Evolutionary conservation across 768 basidiomycete genomes (phyloP), one percentile per base, ranked within the genome.

Genomic region (Mycena crocata): DNA sequence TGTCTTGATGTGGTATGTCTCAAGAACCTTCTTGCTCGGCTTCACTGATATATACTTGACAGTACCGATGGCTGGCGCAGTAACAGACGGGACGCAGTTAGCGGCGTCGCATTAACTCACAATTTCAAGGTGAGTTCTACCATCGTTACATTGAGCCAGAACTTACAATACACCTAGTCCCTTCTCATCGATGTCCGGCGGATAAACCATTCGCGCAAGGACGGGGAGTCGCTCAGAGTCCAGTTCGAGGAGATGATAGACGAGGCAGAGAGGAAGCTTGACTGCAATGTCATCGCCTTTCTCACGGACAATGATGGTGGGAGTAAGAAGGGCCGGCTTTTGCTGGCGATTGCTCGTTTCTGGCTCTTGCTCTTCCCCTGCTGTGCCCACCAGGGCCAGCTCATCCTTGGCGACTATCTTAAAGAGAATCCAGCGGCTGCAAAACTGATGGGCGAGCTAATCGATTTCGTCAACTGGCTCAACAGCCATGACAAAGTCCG

Each of bases 281-380:
- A 30, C 3, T 69, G 68, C 50, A 30, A 10, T 19, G 30, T 49
- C 1, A 50, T 62, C n/a, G 61, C 62, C 24, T 55, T 69, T 8
- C 48, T 48, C 4, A 68, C 62, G 3, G 67, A 68, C 31, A 57
- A 58, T 0, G 60, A 69, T 48, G 61, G 64, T 14, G 68, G 67
- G 0, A 69, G 67, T 24, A 69, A 69, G 52, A 68, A 68, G 32
- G 62, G 67, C 5, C 42, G 67, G 2, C 14, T 44, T 21, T 6
- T 46, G 23, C 17, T 37, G 17, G 35, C 35, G 17, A 37, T 37
- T 37, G n/a, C n/a, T n/a, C n/a, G n/a, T n/a, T n/a, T n/a, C n/a
- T n/a, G n/a, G n/a, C n/a, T n/a, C n/a, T n/a, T n/a, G n/a, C n/a
- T n/a, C n/a, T n/a, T n/a, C n/a, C n/a, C n/a, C n/a, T n/a, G n/a